A percentile compares a stretch with the other conserved stretches of the same genome.
phyloP scores from a whole-genome alignment of 1,284 basidiomycete species.

The Ganoderma meredithae region DNA sequence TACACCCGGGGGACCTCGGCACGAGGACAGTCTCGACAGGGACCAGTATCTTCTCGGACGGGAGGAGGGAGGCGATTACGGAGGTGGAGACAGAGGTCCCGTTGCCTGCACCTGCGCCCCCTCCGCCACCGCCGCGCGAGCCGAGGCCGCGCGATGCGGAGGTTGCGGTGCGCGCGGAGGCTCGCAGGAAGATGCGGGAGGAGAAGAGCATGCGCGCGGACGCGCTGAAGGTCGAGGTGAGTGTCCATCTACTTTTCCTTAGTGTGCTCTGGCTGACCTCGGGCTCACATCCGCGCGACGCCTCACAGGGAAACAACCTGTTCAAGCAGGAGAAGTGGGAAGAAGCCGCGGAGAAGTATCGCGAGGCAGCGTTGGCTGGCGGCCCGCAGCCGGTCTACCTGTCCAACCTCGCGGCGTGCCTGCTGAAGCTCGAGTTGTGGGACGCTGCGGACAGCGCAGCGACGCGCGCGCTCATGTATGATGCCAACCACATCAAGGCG shows the following conservation, averaged over 20 bases:
- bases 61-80: neutral
- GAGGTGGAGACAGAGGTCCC: neutral
- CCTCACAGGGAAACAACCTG: slow-evolving; percentile 36
- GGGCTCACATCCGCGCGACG: too few relatives aligned
- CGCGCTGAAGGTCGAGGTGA: slow-evolving; percentile 3
- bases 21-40: slow-evolving; percentile 4
- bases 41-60: neutral
- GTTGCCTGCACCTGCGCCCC: neutral
- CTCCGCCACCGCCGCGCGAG: neutral
- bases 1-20: slow-evolving; percentile 31
- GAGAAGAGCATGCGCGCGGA: slow-evolving; percentile 3
- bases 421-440: slow-evolving; percentile 49
- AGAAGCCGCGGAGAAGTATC: slow-evolving; percentile 37
- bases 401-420: slow-evolving; percentile 50
- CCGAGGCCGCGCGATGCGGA: slow-evolving; percentile 3
- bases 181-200: neutral
- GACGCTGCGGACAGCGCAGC: slow-evolving; percentile 52
- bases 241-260: neutral
- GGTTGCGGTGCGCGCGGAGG: neutral
- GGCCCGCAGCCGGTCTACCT: slow-evolving; percentile 44
- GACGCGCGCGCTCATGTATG: slow-evolving; percentile 49
- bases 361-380: slow-evolving; percentile 32
- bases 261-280: neutral
- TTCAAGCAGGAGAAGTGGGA: slow-evolving; percentile 35
- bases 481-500: slow-evolving; percentile 51